Conservation (phyloP, 192 early-diverging fungal species). For the Coemansia sp. region DNA sequence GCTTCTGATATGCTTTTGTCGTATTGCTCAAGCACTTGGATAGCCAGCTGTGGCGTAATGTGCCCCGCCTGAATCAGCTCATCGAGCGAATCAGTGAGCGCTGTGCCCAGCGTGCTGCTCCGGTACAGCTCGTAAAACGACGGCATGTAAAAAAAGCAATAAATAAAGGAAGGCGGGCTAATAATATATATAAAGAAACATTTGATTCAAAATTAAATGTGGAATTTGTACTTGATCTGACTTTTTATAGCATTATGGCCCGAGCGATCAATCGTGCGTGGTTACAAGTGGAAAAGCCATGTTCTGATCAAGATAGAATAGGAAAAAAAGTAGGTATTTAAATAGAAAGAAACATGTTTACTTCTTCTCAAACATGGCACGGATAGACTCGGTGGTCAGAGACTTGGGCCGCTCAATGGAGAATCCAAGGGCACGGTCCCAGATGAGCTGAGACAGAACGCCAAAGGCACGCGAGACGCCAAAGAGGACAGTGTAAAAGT, state of each 20-base stretch:
- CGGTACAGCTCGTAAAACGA: conserved; percentile 77
- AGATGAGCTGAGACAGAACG: conserved; percentile 93
- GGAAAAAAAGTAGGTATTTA: not conserved
- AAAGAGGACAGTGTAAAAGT: conserved; percentile 99
- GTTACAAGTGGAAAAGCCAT: not conserved
- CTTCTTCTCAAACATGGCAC: conserved; percentile 79
- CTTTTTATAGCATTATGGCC: not conserved
- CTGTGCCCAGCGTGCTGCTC: conserved; percentile 79
- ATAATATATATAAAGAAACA: not conserved
- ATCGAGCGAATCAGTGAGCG: conserved; percentile 95
- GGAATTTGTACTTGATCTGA: not conserved
- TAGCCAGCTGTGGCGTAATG: conserved; percentile 92
- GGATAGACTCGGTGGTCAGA: conserved; percentile 82
- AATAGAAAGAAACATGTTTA: not conserved
- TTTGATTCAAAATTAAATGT: not conserved
- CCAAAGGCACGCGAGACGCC: conserved; percentile 98
- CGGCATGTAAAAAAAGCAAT: conserved; percentile 38
- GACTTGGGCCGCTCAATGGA: conserved; percentile 93
- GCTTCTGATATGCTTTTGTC: conserved; percentile 85
- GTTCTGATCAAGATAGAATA: not conserved
- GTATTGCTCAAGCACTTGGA: conserved; percentile 82
- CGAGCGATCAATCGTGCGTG: not conserved
- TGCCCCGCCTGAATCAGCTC: conserved; percentile 88
- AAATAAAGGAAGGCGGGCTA: not conserved
- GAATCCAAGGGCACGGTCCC: conserved; percentile 96